phyloP scores from a whole-genome alignment of 192 early-diverging fungal genomes.

The Coemansia sp. region DNA sequence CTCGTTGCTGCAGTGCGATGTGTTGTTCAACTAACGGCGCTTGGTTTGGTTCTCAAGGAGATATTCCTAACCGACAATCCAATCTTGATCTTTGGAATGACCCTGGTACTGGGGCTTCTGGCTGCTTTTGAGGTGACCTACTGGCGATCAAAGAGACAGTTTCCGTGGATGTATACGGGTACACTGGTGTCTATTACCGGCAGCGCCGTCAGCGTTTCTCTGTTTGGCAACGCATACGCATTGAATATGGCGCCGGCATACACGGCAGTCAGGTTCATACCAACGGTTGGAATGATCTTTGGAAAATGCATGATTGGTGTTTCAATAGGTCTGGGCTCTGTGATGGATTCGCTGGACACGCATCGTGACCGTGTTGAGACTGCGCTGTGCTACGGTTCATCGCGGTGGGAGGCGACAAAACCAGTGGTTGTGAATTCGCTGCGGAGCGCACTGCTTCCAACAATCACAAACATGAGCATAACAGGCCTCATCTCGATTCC shows the following conservation, averaged over 20 bases:
- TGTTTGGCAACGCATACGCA: slow-evolving; percentile 56
- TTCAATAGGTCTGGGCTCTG: slow-evolving; percentile 62
- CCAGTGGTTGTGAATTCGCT: slow-evolving; percentile 74
- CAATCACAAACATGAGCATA: slow-evolving; percentile 76
- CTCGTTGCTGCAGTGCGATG: slow-evolving; percentile 69
- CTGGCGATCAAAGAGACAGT: slow-evolving; percentile 66
- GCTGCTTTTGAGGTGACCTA: slow-evolving; percentile 68
- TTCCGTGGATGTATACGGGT: slow-evolving; percentile 67
- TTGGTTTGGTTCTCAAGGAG: slow-evolving; percentile 67
- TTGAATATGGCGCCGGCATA: slow-evolving; percentile 68
- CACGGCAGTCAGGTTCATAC: slow-evolving; percentile 73
- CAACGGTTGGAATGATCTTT: slow-evolving; percentile 82
- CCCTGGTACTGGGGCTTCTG: slow-evolving; percentile 58
- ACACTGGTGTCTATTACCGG: slow-evolving; percentile 52
- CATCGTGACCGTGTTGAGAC: slow-evolving; percentile 56
- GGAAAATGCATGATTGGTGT: slow-evolving; percentile 76
- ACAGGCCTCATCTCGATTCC: slow-evolving; percentile 85
- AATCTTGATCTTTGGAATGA: slow-evolving; percentile 59
- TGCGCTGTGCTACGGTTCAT: slow-evolving; percentile 69
- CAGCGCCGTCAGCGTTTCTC: slow-evolving; percentile 12
- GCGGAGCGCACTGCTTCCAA: slow-evolving; percentile 70
- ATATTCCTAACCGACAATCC: slow-evolving; percentile 64
- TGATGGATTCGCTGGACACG: slow-evolving; percentile 62
- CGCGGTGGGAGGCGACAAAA: slow-evolving; percentile 75
- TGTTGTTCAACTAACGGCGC: slow-evolving; percentile 72